Conservation (phyloP, 306 rosid genomes). For the Castanospermum australe region DNA sequence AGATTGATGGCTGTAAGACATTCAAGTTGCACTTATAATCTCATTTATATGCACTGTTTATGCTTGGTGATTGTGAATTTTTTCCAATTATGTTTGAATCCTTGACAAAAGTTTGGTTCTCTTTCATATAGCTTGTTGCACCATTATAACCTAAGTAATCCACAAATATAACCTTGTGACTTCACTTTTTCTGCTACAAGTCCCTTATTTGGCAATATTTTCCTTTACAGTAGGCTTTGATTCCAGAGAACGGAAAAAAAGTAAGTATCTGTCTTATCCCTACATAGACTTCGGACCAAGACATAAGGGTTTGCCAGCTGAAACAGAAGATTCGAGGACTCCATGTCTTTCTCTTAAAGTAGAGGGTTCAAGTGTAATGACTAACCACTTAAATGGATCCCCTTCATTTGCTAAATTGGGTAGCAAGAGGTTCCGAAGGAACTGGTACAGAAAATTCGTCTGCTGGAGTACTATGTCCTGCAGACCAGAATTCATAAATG, state of each 20-base stretch:
- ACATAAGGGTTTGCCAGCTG: conserved; percentile 36
- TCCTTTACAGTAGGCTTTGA: conserved; percentile 38
- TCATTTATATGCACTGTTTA: neutral
- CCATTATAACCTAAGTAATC: too few species aligned
- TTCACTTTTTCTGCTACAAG: neutral
- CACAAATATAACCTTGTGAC: neutral
- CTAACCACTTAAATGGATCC: conserved; percentile 6
- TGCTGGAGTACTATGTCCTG: conserved; percentile 30
- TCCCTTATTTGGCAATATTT: conserved; percentile 10
- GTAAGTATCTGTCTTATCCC: conserved; percentile 83
- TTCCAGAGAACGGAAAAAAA: conserved; percentile 71
- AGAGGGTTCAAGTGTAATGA: conserved; percentile 7
- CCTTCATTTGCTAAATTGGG: conserved; percentile 39
- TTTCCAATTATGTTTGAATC: neutral
- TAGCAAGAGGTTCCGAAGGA: conserved; percentile 61
- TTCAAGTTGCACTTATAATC: neutral
- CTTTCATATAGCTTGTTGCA: neutral
- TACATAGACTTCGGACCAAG: conserved; percentile 52
- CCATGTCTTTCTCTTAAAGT: conserved; percentile 28
- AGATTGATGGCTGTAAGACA: conserved; percentile 12
- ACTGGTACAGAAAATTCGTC: conserved; percentile 60
- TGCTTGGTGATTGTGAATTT: neutral
- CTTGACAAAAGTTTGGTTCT: neutral
- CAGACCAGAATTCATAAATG: conserved; percentile 40
- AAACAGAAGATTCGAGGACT: conserved; percentile 34